These are phyloP conservation scores for Hirsutella minnesotensis DNA, from an alignment of 2,329 filamentous ascomycete species.

Conservation along the genomic window DNA sequence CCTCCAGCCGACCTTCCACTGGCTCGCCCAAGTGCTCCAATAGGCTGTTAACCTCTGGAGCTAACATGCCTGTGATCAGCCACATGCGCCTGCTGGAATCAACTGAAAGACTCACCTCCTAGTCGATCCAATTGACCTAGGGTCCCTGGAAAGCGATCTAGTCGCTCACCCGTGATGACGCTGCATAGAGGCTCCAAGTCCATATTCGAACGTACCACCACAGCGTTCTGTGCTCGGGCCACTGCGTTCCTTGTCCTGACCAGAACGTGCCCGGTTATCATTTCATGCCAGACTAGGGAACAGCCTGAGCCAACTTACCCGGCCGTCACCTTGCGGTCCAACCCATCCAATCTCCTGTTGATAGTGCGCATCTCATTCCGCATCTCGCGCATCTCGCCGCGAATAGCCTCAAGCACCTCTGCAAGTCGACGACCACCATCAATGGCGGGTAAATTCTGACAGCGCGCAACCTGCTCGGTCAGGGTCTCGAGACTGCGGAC, in stretches of 20 bases:
- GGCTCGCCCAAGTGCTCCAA: neutral
- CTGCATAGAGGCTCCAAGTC: neutral
- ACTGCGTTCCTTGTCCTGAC: neutral
- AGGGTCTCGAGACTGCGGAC: slow-evolving; percentile 1
- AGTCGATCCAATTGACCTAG: neutral
- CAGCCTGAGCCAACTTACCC: neutral
- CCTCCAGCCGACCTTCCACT: neutral
- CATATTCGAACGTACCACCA: neutral
- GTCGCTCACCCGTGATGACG: neutral
- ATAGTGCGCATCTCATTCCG: too few species aligned
- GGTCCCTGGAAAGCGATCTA: neutral
- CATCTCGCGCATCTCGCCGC: neutral
- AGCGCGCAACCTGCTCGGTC: slow-evolving; percentile 1
- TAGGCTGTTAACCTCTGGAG: neutral
- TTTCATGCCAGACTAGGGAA: neutral
- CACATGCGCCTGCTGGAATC: neutral
- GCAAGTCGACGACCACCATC: neutral
- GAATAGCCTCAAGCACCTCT: neutral
- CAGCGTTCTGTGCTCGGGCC: neutral
- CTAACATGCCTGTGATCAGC: neutral
- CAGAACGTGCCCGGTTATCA: neutral
- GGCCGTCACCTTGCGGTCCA: neutral
- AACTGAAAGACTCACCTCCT: neutral
- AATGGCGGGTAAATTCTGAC: neutral
- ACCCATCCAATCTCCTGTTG: too few species aligned